Evolutionary conservation across 495 filamentous ascomycete genomes (phyloP).

Genomic region (Apodospora peruviana): DNA sequence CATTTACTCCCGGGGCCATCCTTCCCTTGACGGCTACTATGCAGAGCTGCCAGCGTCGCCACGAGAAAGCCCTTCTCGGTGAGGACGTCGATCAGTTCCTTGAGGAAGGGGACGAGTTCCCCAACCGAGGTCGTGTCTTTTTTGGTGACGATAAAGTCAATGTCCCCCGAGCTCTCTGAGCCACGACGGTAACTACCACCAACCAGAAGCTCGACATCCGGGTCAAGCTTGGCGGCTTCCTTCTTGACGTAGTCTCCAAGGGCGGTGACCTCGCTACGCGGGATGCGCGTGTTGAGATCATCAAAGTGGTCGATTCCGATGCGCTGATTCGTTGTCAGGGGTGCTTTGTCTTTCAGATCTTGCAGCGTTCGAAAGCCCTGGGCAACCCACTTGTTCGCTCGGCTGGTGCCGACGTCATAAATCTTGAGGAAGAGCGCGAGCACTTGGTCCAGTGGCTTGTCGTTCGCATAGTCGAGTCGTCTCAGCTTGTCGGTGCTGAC

Average conservation of each 20-base stretch:
- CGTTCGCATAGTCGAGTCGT: conserved; percentile 61
- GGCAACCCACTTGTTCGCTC: conserved; percentile 73
- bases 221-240: conserved; percentile 57
- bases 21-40: conserved; percentile 18
- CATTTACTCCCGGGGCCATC: conserved; percentile 60
- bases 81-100: conserved; percentile 58
- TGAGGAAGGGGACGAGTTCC: conserved; percentile 63
- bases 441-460: conserved; percentile 57
- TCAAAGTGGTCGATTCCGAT: conserved; percentile 77
- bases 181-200: conserved; percentile 87
- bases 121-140: conserved; percentile 46
- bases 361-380: conserved; percentile 70
- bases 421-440: conserved; percentile 68
- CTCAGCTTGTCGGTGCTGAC: conserved; percentile 66
- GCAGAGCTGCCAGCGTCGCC: conserved; percentile 38
- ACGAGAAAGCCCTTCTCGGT: conserved; percentile 54
- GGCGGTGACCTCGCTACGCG: conserved; percentile 66
- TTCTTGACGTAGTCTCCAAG: conserved; percentile 64
- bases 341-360: conserved; percentile 59
- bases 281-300: conserved; percentile 80
- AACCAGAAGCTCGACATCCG: conserved; percentile 56
- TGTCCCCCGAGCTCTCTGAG: conserved; percentile 65
- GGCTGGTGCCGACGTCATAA: conserved; percentile 69
- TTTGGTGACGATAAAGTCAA: conserved; percentile 84
- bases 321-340: conserved; percentile 67